Percentiles rank a stretch among this genome's conserved stretches.
phyloP scores from a whole-genome alignment of 768 basidiomycete species.

The Rhodotorula sphaerocarpa region DNA sequence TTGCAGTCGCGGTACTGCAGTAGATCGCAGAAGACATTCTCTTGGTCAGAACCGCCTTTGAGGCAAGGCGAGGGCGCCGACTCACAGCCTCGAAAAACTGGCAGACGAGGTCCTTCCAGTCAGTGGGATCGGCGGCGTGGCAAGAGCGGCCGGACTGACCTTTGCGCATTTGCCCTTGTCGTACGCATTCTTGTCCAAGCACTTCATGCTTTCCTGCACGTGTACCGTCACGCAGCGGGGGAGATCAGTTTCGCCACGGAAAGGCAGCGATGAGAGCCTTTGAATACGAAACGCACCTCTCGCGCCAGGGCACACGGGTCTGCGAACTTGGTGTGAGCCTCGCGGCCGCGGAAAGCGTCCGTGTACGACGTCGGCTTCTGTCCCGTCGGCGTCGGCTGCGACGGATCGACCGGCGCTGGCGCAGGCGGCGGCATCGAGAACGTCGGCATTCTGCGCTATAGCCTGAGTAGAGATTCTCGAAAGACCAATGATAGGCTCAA shows the following conservation, averaged over 20 bases:
- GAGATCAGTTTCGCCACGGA: background rate
- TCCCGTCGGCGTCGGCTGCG: background rate
- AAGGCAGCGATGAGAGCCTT: background rate
- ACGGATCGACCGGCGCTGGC: background rate
- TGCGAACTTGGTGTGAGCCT: conserved; percentile 14
- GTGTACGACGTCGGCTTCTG: conserved; percentile 9
- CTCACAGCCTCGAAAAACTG: conserved; percentile 32
- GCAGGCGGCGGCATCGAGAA: background rate
- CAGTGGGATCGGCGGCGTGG: background rate
- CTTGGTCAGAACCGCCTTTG: background rate
- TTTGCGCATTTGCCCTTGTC: conserved; percentile 24
- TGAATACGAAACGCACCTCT: conserved; percentile 5
- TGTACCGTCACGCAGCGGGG: background rate
- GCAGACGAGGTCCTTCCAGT: too few relatives aligned
- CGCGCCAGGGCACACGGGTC: conserved; percentile 21
- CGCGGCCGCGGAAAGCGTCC: conserved; percentile 14
- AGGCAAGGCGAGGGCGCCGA: background rate
- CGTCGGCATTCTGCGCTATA: too few relatives aligned
- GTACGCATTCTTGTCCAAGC: conserved; percentile 21
- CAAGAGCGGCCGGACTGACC: background rate
- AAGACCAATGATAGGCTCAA: too few relatives aligned
- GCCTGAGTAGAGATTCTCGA: too few relatives aligned
- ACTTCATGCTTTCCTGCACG: conserved; percentile 31
- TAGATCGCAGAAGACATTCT: too few relatives aligned
- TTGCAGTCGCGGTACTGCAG: conserved; percentile 32